Evolutionary conservation across 2,329 filamentous ascomycete genomes (phyloP).

Genomic region (Macrophomina tecta): DNA sequence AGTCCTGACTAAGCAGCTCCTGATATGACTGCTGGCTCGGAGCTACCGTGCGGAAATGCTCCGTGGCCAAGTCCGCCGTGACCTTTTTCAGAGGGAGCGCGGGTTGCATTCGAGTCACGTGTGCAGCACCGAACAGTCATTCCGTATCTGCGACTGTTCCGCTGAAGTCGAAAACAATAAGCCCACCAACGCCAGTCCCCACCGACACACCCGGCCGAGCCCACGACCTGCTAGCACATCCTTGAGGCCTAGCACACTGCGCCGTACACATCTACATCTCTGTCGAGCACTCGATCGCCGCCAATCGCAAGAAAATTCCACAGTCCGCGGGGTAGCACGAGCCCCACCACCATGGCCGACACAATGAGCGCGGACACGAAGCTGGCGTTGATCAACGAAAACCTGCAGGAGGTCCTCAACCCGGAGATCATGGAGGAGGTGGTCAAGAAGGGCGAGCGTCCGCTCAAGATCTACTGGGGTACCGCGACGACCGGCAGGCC

Average conservation of each 20-base stretch:
- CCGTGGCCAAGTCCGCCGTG: neutral
- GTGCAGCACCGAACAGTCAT: constrained; percentile 7
- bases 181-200: neutral
- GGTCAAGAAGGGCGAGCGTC: constrained; percentile 70
- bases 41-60: neutral
- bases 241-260: neutral
- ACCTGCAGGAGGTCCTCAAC: constrained; percentile 82
- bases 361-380: constrained; percentile 58
- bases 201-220: neutral
- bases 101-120: neutral
- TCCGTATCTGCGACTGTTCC: neutral
- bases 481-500: constrained; percentile 86
- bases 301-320: neutral
- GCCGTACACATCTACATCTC: neutral
- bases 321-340: constrained; percentile 15
- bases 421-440: constrained; percentile 79
- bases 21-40: neutral
- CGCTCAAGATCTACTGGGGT: constrained; percentile 85
- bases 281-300: neutral
- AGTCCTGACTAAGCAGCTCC: no score
- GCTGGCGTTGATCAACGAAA: constrained; percentile 77
- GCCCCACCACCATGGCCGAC: constrained; percentile 25
- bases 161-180: neutral
- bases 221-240: neutral
- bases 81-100: neutral